A percentile compares a stretch with the other conserved stretches of the same genome.
phyloP scores from a whole-genome alignment of 2,329 filamentous ascomycete genomes.

The Ceratocystis harringtonii region DNA sequence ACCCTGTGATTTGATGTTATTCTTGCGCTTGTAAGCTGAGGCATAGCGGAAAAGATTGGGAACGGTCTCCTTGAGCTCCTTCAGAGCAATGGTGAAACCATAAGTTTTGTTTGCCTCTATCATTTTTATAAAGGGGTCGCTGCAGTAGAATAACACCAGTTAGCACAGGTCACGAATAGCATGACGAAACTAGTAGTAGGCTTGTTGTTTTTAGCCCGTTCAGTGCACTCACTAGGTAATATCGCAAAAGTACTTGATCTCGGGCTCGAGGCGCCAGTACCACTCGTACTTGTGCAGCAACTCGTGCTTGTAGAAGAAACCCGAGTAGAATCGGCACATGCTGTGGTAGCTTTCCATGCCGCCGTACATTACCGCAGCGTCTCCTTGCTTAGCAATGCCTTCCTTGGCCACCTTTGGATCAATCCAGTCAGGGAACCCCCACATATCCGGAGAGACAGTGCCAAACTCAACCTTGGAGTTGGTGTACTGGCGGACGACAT shows the following conservation, averaged over 20 bases:
- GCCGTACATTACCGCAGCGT: constrained; percentile 97
- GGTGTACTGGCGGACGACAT: constrained; percentile 79
- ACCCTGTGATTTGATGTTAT: constrained; percentile 80
- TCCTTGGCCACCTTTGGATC: constrained; percentile 88
- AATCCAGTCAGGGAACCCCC: constrained; percentile 95
- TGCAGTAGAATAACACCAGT: constrained; percentile 24
- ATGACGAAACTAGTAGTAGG: neutral
- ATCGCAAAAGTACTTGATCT: constrained; percentile 99
- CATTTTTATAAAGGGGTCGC: constrained; percentile 94
- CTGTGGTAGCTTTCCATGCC: constrained; percentile 97
- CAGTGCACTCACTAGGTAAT: constrained; percentile 66
- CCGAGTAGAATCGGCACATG: constrained; percentile 99
- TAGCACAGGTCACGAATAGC: neutral
- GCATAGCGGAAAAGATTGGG: constrained; percentile 98
- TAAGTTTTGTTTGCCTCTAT: constrained; percentile 91
- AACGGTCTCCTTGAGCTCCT: constrained; percentile 92
- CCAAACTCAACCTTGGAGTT: constrained; percentile 80
- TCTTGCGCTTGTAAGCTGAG: constrained; percentile 88
- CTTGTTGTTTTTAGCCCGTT: neutral
- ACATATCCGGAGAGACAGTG: constrained; percentile 78
- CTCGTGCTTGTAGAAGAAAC: constrained; percentile 97
- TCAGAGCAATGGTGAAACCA: constrained; percentile 96
- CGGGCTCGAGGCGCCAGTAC: constrained; percentile 98
- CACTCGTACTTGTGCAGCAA: constrained; percentile 93
- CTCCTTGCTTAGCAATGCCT: constrained; percentile 90